These are phyloP conservation scores for Kwoniella shivajii DNA, from an alignment of 1,284 basidiomycete genomes.

Conservation along the genomic window DNA sequence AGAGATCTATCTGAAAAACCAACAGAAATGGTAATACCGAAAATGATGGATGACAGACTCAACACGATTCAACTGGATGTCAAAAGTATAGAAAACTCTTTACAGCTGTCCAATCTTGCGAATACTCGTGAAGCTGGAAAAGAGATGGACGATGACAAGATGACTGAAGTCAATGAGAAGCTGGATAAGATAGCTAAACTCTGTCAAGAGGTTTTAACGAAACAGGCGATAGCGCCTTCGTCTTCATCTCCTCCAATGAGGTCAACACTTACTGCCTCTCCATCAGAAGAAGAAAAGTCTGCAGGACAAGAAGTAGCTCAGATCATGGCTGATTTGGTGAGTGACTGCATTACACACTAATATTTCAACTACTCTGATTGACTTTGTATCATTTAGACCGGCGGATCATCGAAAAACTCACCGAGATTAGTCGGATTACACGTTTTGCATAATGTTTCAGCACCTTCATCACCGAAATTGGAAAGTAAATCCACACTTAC, in stretches of 20 bases:
- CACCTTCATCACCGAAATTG: conserved; percentile 13
- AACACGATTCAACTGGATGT: conserved; percentile 29
- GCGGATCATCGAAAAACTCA: conserved; percentile 28
- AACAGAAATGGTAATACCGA: conserved; percentile 6
- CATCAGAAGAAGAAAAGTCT: conserved; percentile 26
- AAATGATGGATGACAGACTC: conserved; percentile 28
- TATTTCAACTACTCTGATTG: neutral
- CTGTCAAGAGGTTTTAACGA: conserved; percentile 36
- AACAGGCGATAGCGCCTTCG: neutral
- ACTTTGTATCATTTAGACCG: conserved; percentile 24
- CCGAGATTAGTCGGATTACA: conserved; percentile 32
- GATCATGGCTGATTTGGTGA: conserved; percentile 41
- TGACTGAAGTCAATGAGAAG: conserved; percentile 38
- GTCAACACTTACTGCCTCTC: neutral
- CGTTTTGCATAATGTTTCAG: conserved; percentile 32
- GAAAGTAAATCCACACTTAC: neutral
- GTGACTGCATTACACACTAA: conserved; percentile 2
- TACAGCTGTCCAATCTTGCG: conserved; percentile 33
- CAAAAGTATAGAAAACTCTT: conserved; percentile 34
- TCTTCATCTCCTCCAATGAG: too few species aligned
- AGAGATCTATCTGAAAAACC: conserved; percentile 5
- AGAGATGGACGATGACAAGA: neutral
- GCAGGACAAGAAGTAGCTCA: conserved; percentile 43
- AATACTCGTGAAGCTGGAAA: conserved; percentile 9
- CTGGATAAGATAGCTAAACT: conserved; percentile 43